These are phyloP conservation scores for Phialocephala sp. DNA, from an alignment of 2,329 filamentous ascomycete genomes.

Conservation along the genomic window DNA sequence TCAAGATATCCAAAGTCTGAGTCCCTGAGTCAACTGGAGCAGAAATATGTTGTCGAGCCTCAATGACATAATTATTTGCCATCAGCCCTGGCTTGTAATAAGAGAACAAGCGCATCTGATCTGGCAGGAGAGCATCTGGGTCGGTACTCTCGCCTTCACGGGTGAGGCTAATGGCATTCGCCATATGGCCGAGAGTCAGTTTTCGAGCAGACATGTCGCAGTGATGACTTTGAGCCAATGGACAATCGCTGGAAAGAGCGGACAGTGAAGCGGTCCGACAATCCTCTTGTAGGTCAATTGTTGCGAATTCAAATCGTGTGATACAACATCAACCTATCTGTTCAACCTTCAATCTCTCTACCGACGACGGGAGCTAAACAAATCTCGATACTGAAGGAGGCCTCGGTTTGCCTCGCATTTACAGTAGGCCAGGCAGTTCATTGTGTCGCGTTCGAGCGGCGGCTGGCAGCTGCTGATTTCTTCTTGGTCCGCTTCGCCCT, in stretches of 20 bases:
- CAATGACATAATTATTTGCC: constrained; percentile 3
- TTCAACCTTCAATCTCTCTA: too few species aligned
- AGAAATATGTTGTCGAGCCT: not conserved
- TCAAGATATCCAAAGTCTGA: not conserved
- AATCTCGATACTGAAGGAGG: too few species aligned
- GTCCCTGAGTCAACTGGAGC: not conserved
- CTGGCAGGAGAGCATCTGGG: not conserved
- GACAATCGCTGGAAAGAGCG: not conserved
- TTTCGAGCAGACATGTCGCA: not conserved
- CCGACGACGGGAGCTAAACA: too few species aligned
- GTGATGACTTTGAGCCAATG: not conserved
- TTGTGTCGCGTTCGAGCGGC: too few species aligned
- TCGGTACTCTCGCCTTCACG: not conserved
- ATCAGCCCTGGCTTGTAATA: not conserved
- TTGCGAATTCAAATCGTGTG: too few species aligned
- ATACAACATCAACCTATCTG: too few species aligned
- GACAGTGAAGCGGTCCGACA: not conserved
- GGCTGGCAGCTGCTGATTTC: too few species aligned
- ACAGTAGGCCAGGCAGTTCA: too few species aligned
- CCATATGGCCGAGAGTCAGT: constrained; percentile 6
- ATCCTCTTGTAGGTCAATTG: not conserved
- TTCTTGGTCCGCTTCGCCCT: too few species aligned
- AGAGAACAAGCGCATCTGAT: not conserved
- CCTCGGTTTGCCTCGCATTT: too few species aligned
- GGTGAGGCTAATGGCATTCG: not conserved